A percentile compares a stretch with the other conserved stretches of the same genome.
phyloP scores from a whole-genome alignment of 768 basidiomycete species.

The Grammothele lineata region DNA sequence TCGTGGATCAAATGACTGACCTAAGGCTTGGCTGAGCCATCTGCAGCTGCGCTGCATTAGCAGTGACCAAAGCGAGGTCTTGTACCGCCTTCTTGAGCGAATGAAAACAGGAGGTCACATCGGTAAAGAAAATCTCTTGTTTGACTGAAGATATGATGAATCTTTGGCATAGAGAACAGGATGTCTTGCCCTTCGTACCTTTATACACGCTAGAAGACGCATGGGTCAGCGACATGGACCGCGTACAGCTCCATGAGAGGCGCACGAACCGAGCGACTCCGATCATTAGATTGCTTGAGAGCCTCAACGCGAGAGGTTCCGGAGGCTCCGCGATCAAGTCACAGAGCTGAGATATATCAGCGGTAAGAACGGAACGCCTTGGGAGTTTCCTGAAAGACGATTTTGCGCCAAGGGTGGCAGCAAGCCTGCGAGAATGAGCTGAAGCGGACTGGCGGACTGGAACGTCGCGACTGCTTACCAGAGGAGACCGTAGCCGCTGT shows the following conservation, averaged over 20 bases:
- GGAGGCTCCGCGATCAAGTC: conserved; percentile 74
- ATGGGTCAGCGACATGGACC: too few species aligned
- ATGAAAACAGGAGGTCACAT: conserved; percentile 74
- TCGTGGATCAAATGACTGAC: too few species aligned
- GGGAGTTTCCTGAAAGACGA: conserved; percentile 84
- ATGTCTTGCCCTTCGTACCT: conserved; percentile 31
- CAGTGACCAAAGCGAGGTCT: conserved; percentile 48
- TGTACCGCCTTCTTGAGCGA: conserved; percentile 76
- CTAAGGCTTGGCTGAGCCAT: conserved; percentile 64
- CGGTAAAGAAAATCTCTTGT: conserved; percentile 77
- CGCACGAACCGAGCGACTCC: conserved; percentile 86
- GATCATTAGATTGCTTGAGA: conserved; percentile 87
- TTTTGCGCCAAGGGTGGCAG: conserved; percentile 85
- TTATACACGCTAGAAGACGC: conserved; percentile 40
- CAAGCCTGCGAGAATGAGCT: conserved; percentile 54
- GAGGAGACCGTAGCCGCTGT: conserved; percentile 86
- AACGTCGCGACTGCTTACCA: conserved; percentile 44
- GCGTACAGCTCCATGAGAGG: too few species aligned
- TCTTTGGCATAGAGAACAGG: too few species aligned
- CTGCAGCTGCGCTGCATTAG: conserved; percentile 53
- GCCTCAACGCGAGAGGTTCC: conserved; percentile 80
- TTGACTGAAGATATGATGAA: conserved; percentile 48
- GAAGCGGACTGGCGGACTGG: background rate
- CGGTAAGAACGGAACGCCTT: conserved; percentile 76
- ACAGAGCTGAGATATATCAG: conserved; percentile 80